Percentiles rank a stretch among this genome's conserved stretches.
phyloP scores from a whole-genome alignment of 495 filamentous ascomycete genomes.

The Aspergillus heteromorphus region DNA sequence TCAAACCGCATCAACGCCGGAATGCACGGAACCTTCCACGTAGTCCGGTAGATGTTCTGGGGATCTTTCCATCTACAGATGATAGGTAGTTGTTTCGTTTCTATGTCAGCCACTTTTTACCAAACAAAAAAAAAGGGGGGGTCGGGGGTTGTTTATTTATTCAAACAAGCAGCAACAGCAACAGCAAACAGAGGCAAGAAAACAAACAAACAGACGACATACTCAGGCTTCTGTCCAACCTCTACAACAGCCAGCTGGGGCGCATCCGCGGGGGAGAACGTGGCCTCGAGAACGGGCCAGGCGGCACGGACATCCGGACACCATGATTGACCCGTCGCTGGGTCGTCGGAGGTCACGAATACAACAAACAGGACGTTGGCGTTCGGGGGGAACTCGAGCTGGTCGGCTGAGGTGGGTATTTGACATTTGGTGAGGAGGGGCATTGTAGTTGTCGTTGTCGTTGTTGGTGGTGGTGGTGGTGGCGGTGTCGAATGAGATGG shows the following conservation, averaged over 20 bases:
- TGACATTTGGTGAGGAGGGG: slow-evolving; percentile 22
- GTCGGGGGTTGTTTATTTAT: too few relatives aligned
- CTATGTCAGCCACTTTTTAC: too few relatives aligned
- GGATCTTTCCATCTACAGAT: slow-evolving; percentile 24
- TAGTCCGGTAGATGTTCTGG: slow-evolving; percentile 23
- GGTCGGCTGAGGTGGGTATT: slow-evolving; percentile 16
- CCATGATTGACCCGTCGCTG: slow-evolving; percentile 25
- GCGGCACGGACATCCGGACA: slow-evolving; percentile 30
- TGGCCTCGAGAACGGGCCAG: slow-evolving; percentile 19
- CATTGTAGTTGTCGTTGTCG: too few relatives aligned
- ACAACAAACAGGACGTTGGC: slow-evolving; percentile 22
- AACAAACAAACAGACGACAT: too few relatives aligned
- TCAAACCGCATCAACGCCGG: slow-evolving; percentile 28
- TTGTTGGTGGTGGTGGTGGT: too few relatives aligned
- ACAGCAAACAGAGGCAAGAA: too few relatives aligned
- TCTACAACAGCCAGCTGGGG: slow-evolving; percentile 21
- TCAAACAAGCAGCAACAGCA: too few relatives aligned
- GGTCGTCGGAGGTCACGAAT: slow-evolving; percentile 23
- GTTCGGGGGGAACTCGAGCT: slow-evolving; percentile 14
- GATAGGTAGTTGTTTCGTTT: too few relatives aligned
- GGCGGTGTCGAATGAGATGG: too few relatives aligned
- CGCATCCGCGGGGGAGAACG: slow-evolving; percentile 15
- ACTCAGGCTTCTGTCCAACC: slow-evolving; percentile 27
- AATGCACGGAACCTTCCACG: slow-evolving; percentile 21
- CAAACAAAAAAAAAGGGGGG: too few relatives aligned